Evolutionary conservation across 2,329 filamentous ascomycete genomes (phyloP), one percentile per base, ranked within the genome.

Genomic region (Neospermospora avenae): DNA sequence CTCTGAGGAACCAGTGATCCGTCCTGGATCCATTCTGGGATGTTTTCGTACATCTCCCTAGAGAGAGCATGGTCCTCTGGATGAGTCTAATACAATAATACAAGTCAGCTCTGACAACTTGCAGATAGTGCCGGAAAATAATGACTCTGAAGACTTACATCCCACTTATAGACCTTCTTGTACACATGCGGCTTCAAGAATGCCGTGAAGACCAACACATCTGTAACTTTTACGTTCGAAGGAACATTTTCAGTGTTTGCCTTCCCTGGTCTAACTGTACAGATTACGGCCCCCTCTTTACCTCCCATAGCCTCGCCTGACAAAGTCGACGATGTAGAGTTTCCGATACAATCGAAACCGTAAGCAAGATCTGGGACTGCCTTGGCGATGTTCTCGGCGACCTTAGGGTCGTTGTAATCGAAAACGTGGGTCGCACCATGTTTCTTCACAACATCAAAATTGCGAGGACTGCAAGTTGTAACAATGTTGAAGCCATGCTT

Each of bases 331-430:
- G 76, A 77, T 0, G 65, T 68, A 4, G 65, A 45, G 46, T 71
- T 72, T n/a, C 77, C 76, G 52, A 80, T 77, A 0, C 74, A 77
- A 56, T 80, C 77, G 53, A 79, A 77, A 35, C 73, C 72, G 52
- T 77, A 74, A 10, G 66, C 58, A 3, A 79, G 65, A 0, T 67
- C 62, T 1, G 74, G 74, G 2, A 53, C 44, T 20, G 70, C 72
- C 13, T 64, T 67, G 0, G 57, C 68, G 58, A 79, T 76, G 18
- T 72, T 71, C 3, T 73, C 65, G 11, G 74, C 69, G 2, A 77
- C 74, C 0, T 74, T 46, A 1, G 65, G 57, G 53, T 77, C 72
- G 10, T 70, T 73, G 57, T 80, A 78, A 60, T 80, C 74, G 54
- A 77, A 76, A 55, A 67, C 74, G 49, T 74, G 61, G 4, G 63